These are phyloP conservation scores for Phoma sp. DNA, from an alignment of 2,329 filamentous ascomycete species.

Conservation along the genomic window DNA sequence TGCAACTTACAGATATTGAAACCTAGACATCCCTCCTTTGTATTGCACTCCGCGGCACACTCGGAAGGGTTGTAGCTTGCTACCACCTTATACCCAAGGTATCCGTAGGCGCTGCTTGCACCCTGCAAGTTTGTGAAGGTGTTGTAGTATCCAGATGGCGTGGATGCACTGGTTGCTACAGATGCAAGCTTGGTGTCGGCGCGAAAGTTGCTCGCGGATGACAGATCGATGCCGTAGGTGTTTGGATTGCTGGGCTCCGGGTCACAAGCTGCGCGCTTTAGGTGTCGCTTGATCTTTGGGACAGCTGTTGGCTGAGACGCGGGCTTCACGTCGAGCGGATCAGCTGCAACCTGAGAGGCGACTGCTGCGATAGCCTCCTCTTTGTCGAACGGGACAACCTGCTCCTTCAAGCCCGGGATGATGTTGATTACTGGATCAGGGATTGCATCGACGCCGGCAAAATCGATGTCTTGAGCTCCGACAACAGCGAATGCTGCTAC, in stretches of 20 bases:
- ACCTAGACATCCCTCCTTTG: background rate
- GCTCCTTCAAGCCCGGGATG: background rate
- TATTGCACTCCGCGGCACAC: background rate
- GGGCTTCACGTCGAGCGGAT: slow-evolving; percentile 3
- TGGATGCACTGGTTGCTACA: background rate
- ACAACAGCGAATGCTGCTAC: background rate
- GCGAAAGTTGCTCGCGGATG: background rate
- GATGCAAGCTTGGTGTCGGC: background rate
- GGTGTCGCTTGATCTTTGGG: background rate
- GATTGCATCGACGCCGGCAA: slow-evolving; percentile 2
- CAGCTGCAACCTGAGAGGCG: background rate
- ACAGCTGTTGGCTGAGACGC: background rate
- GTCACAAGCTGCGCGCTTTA: slow-evolving; percentile 4
- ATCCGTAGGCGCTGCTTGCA: background rate
- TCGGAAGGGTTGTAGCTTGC: background rate
- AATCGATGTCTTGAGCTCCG: slow-evolving; percentile 5
- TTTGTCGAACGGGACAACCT: background rate
- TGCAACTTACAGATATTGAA: slow-evolving; percentile 3
- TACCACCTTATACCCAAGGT: background rate
- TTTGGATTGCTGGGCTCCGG: slow-evolving; percentile 1
- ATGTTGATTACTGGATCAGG: slow-evolving; percentile 2
- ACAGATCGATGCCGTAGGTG: slow-evolving; percentile 1
- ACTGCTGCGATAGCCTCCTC: background rate
- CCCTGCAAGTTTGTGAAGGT: slow-evolving; percentile 1
- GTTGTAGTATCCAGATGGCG: background rate